Conservation (phyloP, 1,139 yeast species). For the Schwanniomyces etchellsii region DNA sequence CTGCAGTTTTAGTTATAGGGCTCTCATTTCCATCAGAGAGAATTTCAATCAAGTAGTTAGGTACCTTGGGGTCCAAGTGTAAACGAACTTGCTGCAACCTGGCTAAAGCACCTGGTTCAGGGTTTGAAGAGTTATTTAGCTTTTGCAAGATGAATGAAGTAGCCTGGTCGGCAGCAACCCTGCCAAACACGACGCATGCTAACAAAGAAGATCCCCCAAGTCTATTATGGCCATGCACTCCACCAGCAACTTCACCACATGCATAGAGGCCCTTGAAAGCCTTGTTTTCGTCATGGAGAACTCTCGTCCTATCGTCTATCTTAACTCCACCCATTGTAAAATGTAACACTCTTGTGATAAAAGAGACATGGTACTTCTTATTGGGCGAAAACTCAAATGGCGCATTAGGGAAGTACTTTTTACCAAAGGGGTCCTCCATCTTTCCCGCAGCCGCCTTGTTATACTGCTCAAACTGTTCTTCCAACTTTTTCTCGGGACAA, state of each 20-base stretch:
- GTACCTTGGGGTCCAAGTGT: constrained; percentile 39
- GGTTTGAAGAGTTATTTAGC: constrained; percentile 15
- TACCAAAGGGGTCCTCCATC: constrained; percentile 42
- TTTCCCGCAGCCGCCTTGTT: constrained; percentile 42
- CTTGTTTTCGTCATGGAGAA: constrained; percentile 34
- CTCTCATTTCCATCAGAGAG: constrained; percentile 7
- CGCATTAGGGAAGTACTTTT: constrained; percentile 46
- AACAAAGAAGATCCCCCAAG: constrained; percentile 72
- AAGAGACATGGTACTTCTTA: constrained; percentile 43
- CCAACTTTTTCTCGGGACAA: constrained; percentile 21
- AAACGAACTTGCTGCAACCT: constrained; percentile 39
- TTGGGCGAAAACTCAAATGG: constrained; percentile 31
- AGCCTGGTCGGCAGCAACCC: constrained; percentile 52
- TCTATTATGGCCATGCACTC: constrained; percentile 74
- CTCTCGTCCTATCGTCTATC: constrained; percentile 55
- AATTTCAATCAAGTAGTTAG: constrained; percentile 29
- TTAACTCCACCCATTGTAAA: constrained; percentile 86
- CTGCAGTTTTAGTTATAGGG: constrained; percentile 1
- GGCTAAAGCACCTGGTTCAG: constrained; percentile 6
- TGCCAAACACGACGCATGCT: constrained; percentile 80
- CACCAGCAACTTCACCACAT: constrained; percentile 80
- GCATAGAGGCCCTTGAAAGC: constrained; percentile 63
- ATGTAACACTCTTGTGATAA: constrained; percentile 71
- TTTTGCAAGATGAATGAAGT: constrained; percentile 26
- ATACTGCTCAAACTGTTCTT: constrained; percentile 36